A percentile compares a stretch with the other conserved stretches of the same genome.
phyloP scores from a whole-genome alignment of 2,329 filamentous ascomycete genomes.

The Graphilbum sp. region DNA sequence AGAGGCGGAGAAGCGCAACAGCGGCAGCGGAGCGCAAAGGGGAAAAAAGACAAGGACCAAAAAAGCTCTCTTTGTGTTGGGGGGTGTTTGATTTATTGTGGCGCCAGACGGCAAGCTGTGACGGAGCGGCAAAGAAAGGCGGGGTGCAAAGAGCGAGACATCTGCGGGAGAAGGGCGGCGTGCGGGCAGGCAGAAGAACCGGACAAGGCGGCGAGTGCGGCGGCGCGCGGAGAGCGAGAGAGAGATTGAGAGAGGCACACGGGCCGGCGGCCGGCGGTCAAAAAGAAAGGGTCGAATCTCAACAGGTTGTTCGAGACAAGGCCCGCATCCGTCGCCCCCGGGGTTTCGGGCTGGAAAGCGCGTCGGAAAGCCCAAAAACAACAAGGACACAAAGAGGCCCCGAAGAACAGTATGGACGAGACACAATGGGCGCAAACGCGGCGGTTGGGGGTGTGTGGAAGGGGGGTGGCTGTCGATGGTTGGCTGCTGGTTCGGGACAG shows the following conservation, averaged over 20 bases:
- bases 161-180: slow-evolving; percentile 3
- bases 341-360: no score
- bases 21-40: neutral
- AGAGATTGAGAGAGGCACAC: neutral
- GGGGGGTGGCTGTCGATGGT: neutral
- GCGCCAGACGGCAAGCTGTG: slow-evolving; percentile 1
- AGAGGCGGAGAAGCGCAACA: neutral
- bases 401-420: no score
- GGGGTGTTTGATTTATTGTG: neutral
- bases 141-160: slow-evolving; percentile 7
- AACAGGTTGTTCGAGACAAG: no score
- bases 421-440: no score
- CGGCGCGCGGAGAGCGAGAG: neutral
- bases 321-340: no score
- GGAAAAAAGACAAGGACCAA: neutral
- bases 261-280: no score
- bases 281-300: no score
- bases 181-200: neutral
- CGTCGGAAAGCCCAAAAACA: no score
- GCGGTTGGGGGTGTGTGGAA: no score
- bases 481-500: neutral
- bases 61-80: neutral
- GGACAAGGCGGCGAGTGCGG: neutral
- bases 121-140: slow-evolving; percentile 1
- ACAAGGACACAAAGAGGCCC: no score